Percentiles rank a stretch among this genome's conserved stretches.
Conservation (phyloP, 2,329 filamentous ascomycete species). For the Colletotrichum sp. region DNA sequence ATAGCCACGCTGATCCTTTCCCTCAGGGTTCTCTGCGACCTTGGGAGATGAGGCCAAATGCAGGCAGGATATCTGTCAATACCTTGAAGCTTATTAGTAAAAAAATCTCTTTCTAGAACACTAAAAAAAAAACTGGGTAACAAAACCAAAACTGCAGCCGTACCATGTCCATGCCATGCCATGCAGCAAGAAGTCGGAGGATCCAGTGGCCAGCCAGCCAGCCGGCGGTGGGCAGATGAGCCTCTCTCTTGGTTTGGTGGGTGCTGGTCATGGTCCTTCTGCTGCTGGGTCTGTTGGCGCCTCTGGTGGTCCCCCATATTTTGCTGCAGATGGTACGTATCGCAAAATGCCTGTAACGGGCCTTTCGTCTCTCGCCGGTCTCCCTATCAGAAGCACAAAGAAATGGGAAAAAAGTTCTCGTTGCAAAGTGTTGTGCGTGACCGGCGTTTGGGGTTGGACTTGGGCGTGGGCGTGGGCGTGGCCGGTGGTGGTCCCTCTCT, state of each 20-base stretch:
- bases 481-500: slow-evolving; percentile 1
- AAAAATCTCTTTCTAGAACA: too few species aligned
- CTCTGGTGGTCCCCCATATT: neutral
- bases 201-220: neutral
- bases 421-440: neutral
- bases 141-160: slow-evolving; percentile 12
- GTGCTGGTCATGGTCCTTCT: neutral
- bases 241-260: neutral
- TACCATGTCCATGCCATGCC: slow-evolving; percentile 15
- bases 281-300: neutral
- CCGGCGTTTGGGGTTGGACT: slow-evolving; percentile 2
- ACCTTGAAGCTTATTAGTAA: too few species aligned
- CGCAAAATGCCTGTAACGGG: neutral
- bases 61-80: too few species aligned
- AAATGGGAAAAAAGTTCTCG: neutral
- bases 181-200: slow-evolving; percentile 10
- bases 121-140: too few species aligned
- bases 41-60: too few species aligned
- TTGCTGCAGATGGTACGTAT: neutral
- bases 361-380: neutral
- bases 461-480: neutral
- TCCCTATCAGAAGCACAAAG: slow-evolving; percentile 15
- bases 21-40: too few species aligned
- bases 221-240: neutral
- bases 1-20: too few species aligned